Evolutionary conservation across 2,329 filamentous ascomycete genomes (phyloP), one percentile per base, ranked within the genome.

Genomic region (Aspergillus neoniger): DNA sequence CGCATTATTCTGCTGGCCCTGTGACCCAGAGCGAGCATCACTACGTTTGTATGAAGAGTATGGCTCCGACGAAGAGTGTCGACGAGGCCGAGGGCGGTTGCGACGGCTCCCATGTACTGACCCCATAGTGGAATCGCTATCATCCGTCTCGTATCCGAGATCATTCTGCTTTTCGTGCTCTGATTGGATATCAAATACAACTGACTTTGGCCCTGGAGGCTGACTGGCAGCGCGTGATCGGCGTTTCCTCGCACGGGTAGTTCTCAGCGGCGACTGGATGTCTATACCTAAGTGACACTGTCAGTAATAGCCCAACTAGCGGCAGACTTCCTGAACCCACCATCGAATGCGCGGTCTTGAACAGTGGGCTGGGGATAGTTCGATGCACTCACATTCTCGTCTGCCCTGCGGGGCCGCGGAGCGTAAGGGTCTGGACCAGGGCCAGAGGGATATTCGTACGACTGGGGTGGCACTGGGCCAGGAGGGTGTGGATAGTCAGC

Each of bases 361-460:
- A 74, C 70, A 71, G 69, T 69, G 70, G 71, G 65, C 67, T 69
- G 72, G 71, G 67, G 66, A 69, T 69, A 69, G 65, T 69, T 72
- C 64, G 65, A 65, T 66, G 70, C 72, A 81, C 80, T 82, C 79
- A 82, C 80, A 80, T 81, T 82, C 70, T 82, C 80, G 72, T 81
- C 79, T 61, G 73, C 75, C 65, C 77, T 72, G 63, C 74, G 70
- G 53, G 74, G 70, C 67, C 71, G 68, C 28, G 74, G 67, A 23
- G 74, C 73, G 62, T 80, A 80, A n/a, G 73, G 70, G 59, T 79
- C 75, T 32, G 72, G 68, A 52, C 69, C 75, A 10, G 67, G 57
- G 47, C 72, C 71, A 52, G 72, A 70, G 50, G 72, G 74, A 63
- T 79, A 77, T 48, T 71, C 72, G 63, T 79, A 77, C 15, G 70